phyloP scores from a whole-genome alignment of 2,329 filamentous ascomycete species.

The Talaromyces sp. region DNA sequence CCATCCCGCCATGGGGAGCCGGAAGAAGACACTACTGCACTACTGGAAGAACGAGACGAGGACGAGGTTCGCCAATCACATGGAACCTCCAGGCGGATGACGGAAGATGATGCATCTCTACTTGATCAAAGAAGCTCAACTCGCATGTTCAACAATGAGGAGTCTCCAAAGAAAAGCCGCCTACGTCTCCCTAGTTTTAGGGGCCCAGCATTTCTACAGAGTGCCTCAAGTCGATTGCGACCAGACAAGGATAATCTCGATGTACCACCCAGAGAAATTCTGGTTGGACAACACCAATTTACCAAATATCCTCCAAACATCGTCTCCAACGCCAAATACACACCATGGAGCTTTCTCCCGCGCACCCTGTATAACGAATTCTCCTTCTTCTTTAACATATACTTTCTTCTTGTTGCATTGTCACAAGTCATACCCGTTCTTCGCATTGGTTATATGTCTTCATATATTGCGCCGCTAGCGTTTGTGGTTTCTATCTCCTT shows the following conservation, averaged over 20 bases:
- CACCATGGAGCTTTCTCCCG: slow-evolving; percentile 88
- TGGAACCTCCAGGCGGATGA: slow-evolving; percentile 56
- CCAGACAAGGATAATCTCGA: slow-evolving; percentile 45
- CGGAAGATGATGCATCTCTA: slow-evolving; percentile 75
- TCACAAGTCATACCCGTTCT: slow-evolving; percentile 90
- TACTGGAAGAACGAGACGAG: slow-evolving; percentile 66
- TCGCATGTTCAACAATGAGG: slow-evolving; percentile 34
- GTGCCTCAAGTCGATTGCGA: slow-evolving; percentile 27
- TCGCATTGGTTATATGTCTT: slow-evolving; percentile 90
- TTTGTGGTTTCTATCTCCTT: slow-evolving; percentile 92
- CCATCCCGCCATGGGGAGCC: slow-evolving; percentile 36
- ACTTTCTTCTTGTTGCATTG: slow-evolving; percentile 91
- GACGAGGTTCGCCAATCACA: slow-evolving; percentile 61
- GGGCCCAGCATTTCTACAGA: slow-evolving; percentile 39
- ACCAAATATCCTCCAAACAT: slow-evolving; percentile 84
- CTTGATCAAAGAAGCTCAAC: slow-evolving; percentile 51
- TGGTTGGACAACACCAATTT: slow-evolving; percentile 73
- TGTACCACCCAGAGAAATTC: slow-evolving; percentile 69
- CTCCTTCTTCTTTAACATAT: slow-evolving; percentile 99
- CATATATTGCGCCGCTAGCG: slow-evolving; percentile 87
- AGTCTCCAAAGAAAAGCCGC: slow-evolving; percentile 54
- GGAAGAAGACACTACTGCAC: slow-evolving; percentile 67
- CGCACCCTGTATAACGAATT: slow-evolving; percentile 97
- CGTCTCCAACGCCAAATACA: slow-evolving; percentile 97
- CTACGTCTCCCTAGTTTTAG: slow-evolving; percentile 71